Evolutionary conservation across 345 rosid species (phyloP).

Genomic region (Salix suchowensis): DNA sequence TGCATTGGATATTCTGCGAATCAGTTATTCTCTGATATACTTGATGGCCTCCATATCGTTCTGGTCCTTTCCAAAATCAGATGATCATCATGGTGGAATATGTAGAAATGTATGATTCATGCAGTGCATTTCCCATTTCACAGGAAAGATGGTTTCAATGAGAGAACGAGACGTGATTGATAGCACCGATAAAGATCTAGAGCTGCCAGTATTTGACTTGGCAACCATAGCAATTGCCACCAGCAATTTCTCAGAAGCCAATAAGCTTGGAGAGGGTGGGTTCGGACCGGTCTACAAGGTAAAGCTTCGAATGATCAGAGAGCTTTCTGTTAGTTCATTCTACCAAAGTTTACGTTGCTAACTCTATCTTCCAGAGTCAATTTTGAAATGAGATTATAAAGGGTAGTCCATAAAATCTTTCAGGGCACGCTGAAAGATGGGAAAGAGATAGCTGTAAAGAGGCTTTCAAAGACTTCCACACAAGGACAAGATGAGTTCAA

Average conservation of each 20-base stretch:
- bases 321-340: background rate
- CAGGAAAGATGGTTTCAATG: background rate
- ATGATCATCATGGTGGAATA: background rate
- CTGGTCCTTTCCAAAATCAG: background rate
- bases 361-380: background rate
- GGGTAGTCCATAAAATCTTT: background rate
- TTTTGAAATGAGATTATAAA: background rate
- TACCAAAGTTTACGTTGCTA: background rate
- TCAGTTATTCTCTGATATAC: background rate
- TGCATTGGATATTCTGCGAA: background rate
- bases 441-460: constrained; percentile 37
- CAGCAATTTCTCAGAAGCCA: background rate
- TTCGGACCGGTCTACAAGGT: constrained; percentile 30
- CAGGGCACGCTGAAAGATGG: constrained; percentile 33
- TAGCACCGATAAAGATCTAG: constrained; percentile 7
- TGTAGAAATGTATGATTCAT: background rate
- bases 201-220: constrained; percentile 24
- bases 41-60: background rate
- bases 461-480: constrained; percentile 30
- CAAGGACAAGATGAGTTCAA: constrained; percentile 24
- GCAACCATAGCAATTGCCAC: constrained; percentile 15
- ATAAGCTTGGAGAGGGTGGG: constrained; percentile 29
- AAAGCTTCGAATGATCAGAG: background rate
- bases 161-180: constrained; percentile 6
- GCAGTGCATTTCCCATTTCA: background rate